Base-by-base conservation (phyloP, 2,329 filamentous ascomycete species). In the Pyrenochaeta sp. region DNA sequence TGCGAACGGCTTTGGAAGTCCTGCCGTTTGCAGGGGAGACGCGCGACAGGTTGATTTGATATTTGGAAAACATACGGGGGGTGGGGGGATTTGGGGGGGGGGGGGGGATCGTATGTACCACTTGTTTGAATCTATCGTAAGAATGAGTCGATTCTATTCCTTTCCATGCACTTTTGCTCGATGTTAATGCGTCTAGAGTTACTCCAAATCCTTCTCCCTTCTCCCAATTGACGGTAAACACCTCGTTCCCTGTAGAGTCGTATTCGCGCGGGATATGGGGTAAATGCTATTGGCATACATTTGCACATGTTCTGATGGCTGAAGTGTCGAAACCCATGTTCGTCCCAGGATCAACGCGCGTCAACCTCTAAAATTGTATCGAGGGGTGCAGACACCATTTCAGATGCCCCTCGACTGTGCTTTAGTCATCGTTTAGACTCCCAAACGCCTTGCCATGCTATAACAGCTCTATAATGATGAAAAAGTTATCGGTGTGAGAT, bases 401-500 rank as follows among this genome's bases (percentile, higher is more conserved):
- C 45, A 47, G 45, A 34, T 34, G 28, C 36, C 48, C 39, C 25
- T 30, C 30, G 13, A 27, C 15, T 47, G 8, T 47, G 27, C 28
- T 27, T 47, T n/a, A 34, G 45, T 34, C 45, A n/a, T 22, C 27
- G 19, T 47, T 4, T 47, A 34, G 28, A 36, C 28, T 47, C 45
- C 45, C 40, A 32, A 43, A 32, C 36, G 24, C 37, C 36, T 36
- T 28, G 10, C 45, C 28, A 47, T 47, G 45, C 45, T 13, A 47
- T 28, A 47, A 34, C n/a, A 22, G 19, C 19, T 47, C 45, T 34
- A 34, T 32, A 37, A 36, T 46, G 47, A 55, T 34, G 24, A 45
- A 47, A 32, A 9, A 30, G 45, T 37, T 30, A 50, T 37, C 52
- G 24, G 34, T 42, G 30, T 47, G 32, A 40, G 34, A 47, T n/a